A percentile compares a stretch with the other conserved stretches of the same genome.
Evolutionary conservation across 331 rosid genomes (phyloP).

Genomic region (Prunus yedoensis): DNA sequence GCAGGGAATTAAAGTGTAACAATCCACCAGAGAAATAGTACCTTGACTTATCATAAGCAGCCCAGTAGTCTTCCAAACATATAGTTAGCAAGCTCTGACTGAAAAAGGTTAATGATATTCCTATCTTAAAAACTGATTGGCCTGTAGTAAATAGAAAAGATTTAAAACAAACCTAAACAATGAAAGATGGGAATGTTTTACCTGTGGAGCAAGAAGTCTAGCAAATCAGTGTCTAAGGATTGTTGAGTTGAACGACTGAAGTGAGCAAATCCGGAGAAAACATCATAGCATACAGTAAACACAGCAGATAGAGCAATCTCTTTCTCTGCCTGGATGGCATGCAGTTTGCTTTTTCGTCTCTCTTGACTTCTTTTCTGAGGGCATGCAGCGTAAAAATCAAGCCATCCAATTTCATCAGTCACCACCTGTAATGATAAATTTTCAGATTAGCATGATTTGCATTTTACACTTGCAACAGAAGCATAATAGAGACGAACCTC

Average conservation of each 20-base stretch:
- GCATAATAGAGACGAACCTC: slow-evolving; percentile 48
- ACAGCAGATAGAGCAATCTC: slow-evolving; percentile 54
- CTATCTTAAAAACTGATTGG: slow-evolving; percentile 15
- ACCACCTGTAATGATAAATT: slow-evolving; percentile 45
- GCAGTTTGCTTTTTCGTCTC: slow-evolving; percentile 46
- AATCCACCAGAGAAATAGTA: slow-evolving; percentile 23
- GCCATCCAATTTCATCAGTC: slow-evolving; percentile 70
- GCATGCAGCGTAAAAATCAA: slow-evolving; percentile 57
- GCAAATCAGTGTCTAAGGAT: slow-evolving; percentile 49
- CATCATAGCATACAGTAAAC: slow-evolving; percentile 65
- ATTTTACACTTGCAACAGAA: slow-evolving; percentile 6
- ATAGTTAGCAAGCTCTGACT: slow-evolving; percentile 59
- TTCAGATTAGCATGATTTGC: neutral
- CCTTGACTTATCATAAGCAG: slow-evolving; percentile 60
- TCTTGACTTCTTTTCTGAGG: slow-evolving; percentile 31
- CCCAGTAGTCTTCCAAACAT: slow-evolving; percentile 71
- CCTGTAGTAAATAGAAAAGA: slow-evolving; percentile 12
- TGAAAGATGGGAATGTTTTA: slow-evolving; percentile 15
- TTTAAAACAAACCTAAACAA: neutral
- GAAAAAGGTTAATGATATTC: slow-evolving; percentile 19
- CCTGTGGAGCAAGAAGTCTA: slow-evolving; percentile 61
- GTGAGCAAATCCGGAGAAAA: slow-evolving; percentile 65
- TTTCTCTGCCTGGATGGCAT: slow-evolving; percentile 59
- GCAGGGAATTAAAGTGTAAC: slow-evolving; percentile 2
- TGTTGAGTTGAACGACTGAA: slow-evolving; percentile 57